Base-by-base conservation (phyloP, 176 grass and related monocot species). In the Oryza rufipogon region DNA sequence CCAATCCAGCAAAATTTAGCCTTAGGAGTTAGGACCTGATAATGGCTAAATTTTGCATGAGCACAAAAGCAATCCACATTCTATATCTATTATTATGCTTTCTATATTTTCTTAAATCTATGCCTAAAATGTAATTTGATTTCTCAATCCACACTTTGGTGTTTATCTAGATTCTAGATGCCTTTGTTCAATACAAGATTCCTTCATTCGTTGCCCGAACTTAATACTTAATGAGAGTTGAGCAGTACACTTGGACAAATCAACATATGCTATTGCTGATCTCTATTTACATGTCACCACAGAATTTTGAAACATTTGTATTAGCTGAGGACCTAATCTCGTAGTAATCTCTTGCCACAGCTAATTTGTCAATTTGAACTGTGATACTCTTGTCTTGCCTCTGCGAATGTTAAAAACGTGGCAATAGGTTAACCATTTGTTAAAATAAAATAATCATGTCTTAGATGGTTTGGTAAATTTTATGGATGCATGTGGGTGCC, bases 11-110 rank as follows among this genome's bases (percentile, higher is more conserved):
- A 41, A 32, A 48, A 52, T 65, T 16, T 33, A 78, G 16, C 7
- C 66, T 4, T 47, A 47, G 68, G 64, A 34, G 0, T 68, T 67
- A 3, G 34, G 30, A 78, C 38, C 26, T 67, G 32, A 25, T 7
- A 17, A 76, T 45, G n/a, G 34, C 11, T 63, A 64, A 38, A 56
- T 84, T 80, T 89, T 22, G 15, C 48, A 82, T 82, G 49, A 75
- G 3, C 64, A 64, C 69, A 26, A 28, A 45, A 68, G 13, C 38
- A 72, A 73, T 28, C 58, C 45, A 17, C 65, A 11, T 65, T 86
- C 17, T 17, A 71, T 48, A 64, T 26, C 54, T 63, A 79, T 36
- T 36, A 87, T 76, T 48, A 6, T 61, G 19, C 5, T 20, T 20
- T 20, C 52, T 58, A 58, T 58, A 58, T 58, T 77, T 63, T 76